Percentiles rank a stretch among this genome's conserved stretches.
Conservation (phyloP, 1,284 basidiomycete genomes). For the Trichosporon faecale region DNA sequence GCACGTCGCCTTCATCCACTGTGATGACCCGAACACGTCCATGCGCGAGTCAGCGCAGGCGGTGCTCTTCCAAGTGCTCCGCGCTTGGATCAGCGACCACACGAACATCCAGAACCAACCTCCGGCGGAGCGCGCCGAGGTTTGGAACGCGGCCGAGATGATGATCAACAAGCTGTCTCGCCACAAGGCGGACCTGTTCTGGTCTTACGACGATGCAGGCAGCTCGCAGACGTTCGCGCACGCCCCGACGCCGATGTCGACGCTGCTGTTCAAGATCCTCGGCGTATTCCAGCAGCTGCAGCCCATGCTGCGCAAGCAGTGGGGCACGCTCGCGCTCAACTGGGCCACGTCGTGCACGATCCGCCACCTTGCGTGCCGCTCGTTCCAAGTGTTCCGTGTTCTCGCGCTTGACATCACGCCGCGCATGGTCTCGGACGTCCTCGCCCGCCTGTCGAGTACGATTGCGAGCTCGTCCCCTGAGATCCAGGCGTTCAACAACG, state of each 20-base stretch:
- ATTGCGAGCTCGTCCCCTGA: slow-evolving; percentile 68
- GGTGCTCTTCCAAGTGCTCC: slow-evolving; percentile 75
- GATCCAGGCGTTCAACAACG: slow-evolving; percentile 76
- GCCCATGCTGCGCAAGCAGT: slow-evolving; percentile 66
- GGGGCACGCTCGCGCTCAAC: slow-evolving; percentile 74
- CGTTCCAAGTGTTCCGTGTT: slow-evolving; percentile 83
- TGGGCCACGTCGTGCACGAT: slow-evolving; percentile 89
- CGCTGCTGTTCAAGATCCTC: slow-evolving; percentile 66
- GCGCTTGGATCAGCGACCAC: slow-evolving; percentile 64
- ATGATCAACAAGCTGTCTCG: slow-evolving; percentile 58
- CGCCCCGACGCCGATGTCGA: slow-evolving; percentile 65
- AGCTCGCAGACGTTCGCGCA: slow-evolving; percentile 40
- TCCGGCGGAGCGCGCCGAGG: slow-evolving; percentile 26
- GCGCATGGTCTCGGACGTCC: slow-evolving; percentile 70
- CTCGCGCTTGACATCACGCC: slow-evolving; percentile 71
- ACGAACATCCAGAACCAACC: slow-evolving; percentile 27
- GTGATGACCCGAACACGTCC: slow-evolving; percentile 71
- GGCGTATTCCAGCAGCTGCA: slow-evolving; percentile 66
- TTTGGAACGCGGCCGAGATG: slow-evolving; percentile 52
- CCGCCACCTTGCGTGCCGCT: slow-evolving; percentile 79
- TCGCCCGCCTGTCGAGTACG: slow-evolving; percentile 80
- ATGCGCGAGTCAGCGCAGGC: slow-evolving; percentile 67
- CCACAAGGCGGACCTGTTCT: slow-evolving; percentile 58
- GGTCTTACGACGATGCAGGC: slow-evolving; percentile 66
- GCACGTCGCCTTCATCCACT: slow-evolving; percentile 75